A percentile compares a stretch with the other conserved stretches of the same genome.
Evolutionary conservation across 306 rosid species (phyloP).

Genomic region (Abrus pulchellus): DNA sequence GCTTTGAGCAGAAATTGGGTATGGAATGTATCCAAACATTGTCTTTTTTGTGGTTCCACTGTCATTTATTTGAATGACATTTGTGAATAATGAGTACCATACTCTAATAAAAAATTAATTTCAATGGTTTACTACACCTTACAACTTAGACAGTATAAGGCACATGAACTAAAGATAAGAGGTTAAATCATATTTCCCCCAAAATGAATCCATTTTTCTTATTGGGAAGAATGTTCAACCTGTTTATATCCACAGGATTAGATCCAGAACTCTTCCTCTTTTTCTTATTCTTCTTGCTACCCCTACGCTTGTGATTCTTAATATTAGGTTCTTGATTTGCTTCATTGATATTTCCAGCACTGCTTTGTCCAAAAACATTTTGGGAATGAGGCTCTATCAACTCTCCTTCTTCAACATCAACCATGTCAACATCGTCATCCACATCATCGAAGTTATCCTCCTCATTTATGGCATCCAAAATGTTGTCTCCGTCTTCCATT

Average conservation of each 20-base stretch:
- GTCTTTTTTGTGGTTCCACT: not conserved
- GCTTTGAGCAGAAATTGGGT: not conserved
- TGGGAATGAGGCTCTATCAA: slow-evolving; percentile 50
- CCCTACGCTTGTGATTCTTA: slow-evolving; percentile 47
- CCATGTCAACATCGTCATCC: slow-evolving; percentile 80
- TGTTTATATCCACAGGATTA: slow-evolving; percentile 25
- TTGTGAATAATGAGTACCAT: not conserved
- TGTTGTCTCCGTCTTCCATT: slow-evolving; percentile 73
- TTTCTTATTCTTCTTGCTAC: slow-evolving; percentile 46
- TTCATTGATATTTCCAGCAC: slow-evolving; percentile 41
- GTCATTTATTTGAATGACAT: not conserved
- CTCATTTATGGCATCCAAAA: slow-evolving; percentile 71
- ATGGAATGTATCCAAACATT: not conserved
- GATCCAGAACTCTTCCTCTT: slow-evolving; percentile 39
- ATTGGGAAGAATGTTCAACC: slow-evolving; percentile 38
- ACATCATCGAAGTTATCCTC: slow-evolving; percentile 44
- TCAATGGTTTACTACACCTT: not conserved
- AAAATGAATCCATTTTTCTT: too few relatives aligned
- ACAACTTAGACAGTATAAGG: not conserved
- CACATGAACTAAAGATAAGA: too few relatives aligned
- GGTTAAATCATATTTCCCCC: too few relatives aligned
- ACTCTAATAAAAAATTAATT: too few relatives aligned
- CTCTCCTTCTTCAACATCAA: slow-evolving; percentile 91
- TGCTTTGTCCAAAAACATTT: slow-evolving; percentile 39
- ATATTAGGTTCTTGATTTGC: slow-evolving; percentile 44